Percentiles rank a stretch among this genome's conserved stretches.
Conservation (phyloP, 2,329 filamentous ascomycete species). For the Sporothrix dimorphospora region DNA sequence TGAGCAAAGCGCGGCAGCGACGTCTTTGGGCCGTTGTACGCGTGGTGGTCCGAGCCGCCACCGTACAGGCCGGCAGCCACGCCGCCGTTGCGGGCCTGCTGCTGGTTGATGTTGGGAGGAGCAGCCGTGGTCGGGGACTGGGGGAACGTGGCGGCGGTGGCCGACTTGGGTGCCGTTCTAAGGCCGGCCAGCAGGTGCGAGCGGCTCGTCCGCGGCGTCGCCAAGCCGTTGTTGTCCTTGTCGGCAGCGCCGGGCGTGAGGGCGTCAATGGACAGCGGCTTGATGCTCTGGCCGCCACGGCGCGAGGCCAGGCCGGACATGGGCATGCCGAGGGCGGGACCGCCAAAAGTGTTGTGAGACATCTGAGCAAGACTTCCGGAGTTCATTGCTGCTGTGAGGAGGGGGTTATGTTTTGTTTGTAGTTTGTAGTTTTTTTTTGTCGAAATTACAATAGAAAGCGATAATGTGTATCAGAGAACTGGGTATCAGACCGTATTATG, state of each 20-base stretch:
- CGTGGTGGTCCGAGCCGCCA: slow-evolving; percentile 41
- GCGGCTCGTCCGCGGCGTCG: slow-evolving; percentile 89
- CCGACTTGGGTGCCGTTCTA: slow-evolving; percentile 88
- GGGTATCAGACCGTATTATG: slow-evolving; percentile 26
- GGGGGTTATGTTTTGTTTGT: slow-evolving; percentile 29
- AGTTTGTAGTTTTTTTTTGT: background rate
- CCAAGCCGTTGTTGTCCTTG: slow-evolving; percentile 67
- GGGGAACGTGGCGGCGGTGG: slow-evolving; percentile 68
- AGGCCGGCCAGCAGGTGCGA: slow-evolving; percentile 92
- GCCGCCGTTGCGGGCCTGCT: slow-evolving; percentile 46
- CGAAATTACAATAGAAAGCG: slow-evolving; percentile 14
- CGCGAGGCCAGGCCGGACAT: slow-evolving; percentile 79
- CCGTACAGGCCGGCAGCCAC: slow-evolving; percentile 51
- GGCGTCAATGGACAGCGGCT: slow-evolving; percentile 79
- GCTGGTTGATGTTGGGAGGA: slow-evolving; percentile 46
- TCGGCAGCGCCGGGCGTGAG: slow-evolving; percentile 68
- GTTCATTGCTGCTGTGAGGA: slow-evolving; percentile 67
- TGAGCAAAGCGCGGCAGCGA: slow-evolving; percentile 53
- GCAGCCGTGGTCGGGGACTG: slow-evolving; percentile 47
- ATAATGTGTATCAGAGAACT: background rate
- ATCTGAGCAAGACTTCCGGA: slow-evolving; percentile 99
- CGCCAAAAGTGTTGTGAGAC: slow-evolving; percentile 81
- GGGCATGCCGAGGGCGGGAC: slow-evolving; percentile 74
- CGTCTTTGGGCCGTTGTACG: slow-evolving; percentile 59
- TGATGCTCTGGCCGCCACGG: slow-evolving; percentile 84